Percentiles rank a stretch among this genome's conserved stretches.
phyloP scores from a whole-genome alignment of 2,329 filamentous ascomycete genomes.

The Chrysoporthe puriensis region DNA sequence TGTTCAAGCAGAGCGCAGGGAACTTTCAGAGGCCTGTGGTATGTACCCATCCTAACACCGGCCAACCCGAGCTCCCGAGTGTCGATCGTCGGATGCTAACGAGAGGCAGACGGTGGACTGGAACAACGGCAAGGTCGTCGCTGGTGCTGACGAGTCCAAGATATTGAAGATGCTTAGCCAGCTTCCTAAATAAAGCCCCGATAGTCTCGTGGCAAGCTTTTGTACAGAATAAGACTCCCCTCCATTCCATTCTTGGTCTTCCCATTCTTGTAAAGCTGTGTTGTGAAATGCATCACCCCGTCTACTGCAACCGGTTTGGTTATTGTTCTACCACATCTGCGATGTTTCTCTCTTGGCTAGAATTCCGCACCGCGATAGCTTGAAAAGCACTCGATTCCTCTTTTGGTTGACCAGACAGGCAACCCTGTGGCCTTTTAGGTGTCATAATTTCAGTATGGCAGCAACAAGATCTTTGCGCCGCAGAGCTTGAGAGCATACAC shows the following conservation, averaged over 20 bases:
- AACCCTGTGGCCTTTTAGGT: not conserved
- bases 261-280: not conserved
- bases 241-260: slow-evolving; percentile 1
- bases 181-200: slow-evolving; percentile 38
- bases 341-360: not conserved
- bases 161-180: slow-evolving; percentile 80
- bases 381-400: not conserved
- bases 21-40: slow-evolving; percentile 79
- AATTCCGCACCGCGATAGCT: not conserved
- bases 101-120: slow-evolving; percentile 74
- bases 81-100: slow-evolving; percentile 32
- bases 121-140: slow-evolving; percentile 83
- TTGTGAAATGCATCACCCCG: not conserved
- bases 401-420: not conserved
- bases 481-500: not conserved
- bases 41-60: slow-evolving; percentile 41
- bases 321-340: not conserved
- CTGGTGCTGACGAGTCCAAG: slow-evolving; percentile 82
- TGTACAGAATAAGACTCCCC: slow-evolving; percentile 25
- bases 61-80: not conserved
- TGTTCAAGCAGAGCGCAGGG: slow-evolving; percentile 69
- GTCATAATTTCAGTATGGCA: not conserved
- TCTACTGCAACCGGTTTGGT: not conserved
- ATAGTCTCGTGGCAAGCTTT: not conserved
- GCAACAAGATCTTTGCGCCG: slow-evolving; percentile 1